Percentiles rank a stretch among this genome's conserved stretches.
phyloP scores from a whole-genome alignment of 345 rosid species.

The Durio zibethinus region DNA sequence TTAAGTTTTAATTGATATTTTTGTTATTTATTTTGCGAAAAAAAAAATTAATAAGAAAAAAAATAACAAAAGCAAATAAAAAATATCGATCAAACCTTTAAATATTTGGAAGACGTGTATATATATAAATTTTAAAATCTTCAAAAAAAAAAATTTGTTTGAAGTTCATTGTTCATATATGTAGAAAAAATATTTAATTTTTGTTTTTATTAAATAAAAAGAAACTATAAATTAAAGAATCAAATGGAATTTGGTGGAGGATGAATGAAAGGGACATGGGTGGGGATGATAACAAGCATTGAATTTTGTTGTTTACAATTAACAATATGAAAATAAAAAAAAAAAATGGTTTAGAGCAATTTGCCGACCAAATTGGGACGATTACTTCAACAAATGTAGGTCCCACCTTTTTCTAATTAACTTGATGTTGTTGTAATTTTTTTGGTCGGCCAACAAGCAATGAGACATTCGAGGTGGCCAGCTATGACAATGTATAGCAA shows the following conservation, averaged over 20 bases:
- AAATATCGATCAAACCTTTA: neutral
- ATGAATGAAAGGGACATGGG: slow-evolving; percentile 1
- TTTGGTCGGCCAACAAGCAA: slow-evolving; percentile 61
- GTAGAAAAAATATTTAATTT: neutral
- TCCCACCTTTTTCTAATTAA: neutral
- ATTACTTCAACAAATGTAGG: slow-evolving; percentile 30
- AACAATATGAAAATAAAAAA: neutral
- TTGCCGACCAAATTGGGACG: slow-evolving; percentile 34
- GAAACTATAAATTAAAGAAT: neutral
- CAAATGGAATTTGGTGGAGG: neutral
- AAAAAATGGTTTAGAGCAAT: neutral
- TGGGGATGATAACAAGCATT: slow-evolving; percentile 4
- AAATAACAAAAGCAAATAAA: neutral
- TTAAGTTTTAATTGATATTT: neutral
- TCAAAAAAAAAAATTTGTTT: neutral
- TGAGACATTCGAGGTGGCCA: slow-evolving; percentile 30
- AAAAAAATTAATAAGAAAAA: no score
- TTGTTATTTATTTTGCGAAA: neutral
- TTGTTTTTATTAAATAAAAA: neutral
- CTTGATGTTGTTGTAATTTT: slow-evolving; percentile 22
- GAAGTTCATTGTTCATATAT: neutral
- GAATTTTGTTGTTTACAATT: slow-evolving; percentile 4
- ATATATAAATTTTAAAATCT: neutral
- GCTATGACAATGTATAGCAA: no score
- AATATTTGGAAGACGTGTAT: no score